Base-by-base conservation (phyloP, 2,329 filamentous ascomycete genomes). In the Ceratocystis papillata region DNA sequence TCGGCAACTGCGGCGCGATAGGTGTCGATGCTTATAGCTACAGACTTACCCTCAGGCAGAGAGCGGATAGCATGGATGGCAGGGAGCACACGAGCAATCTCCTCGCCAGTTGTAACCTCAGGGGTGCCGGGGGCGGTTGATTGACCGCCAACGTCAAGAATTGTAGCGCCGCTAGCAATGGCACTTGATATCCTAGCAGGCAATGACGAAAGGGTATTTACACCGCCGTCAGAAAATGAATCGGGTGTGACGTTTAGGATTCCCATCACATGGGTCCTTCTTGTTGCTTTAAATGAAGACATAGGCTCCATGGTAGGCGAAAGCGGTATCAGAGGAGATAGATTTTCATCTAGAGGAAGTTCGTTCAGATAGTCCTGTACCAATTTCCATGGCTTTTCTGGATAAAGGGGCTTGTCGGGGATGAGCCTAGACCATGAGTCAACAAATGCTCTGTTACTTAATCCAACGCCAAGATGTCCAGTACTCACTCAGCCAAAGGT, bases 201-300 rank as follows among this genome's bases (percentile, higher is more conserved):
- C 80, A 0, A 83, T 87, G 12, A 78, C 73, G 12, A 79, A 76
- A 30, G 94, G 79, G 69, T 83, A 74, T 91, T 83, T 7, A 79
- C 72, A 7, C 91, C 91, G 64, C 91, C 93, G 73, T 97, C 92
- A 0, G 93, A 97, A 78, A 99, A 99, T 8, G 93, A 97, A 76
- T 99, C 93, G 0, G 93, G 93, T 0, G 94, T 97, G 64, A 96
- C 78, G 75, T 99, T 99, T 59, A 97, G 80, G 69, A 99, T 96
- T 65, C 89, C 89, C 94, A 99, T 99, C 70, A 96, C 77, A 59
- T 85, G 84, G 0, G 93, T 96, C 64, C 78, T 79, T 61, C 86
- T 82, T 59, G 80, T 78, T 5, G 80, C 76, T 41, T 78, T 76
- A 37, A 84, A 76, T 20, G 88, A 80, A 63, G 83, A 82, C 48